Evolutionary conservation across 371 early-diverging fungal species (phyloP), one percentile per base, ranked within the genome.

Genomic region (Lichtheimia ornata): DNA sequence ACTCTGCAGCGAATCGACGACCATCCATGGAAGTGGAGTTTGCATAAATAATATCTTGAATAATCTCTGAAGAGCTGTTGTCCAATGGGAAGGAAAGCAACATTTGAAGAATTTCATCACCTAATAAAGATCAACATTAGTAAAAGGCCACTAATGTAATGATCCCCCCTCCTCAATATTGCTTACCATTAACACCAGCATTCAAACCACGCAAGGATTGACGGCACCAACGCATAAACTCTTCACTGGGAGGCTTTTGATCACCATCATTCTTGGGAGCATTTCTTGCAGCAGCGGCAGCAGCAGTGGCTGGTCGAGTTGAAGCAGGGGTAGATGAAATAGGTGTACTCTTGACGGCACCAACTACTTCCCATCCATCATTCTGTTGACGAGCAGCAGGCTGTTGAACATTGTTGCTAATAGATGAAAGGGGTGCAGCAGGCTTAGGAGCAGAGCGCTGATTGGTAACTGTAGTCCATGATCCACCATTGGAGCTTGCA

Each of bases 31-130:
- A 77, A 41, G 83, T 69, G 0, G 91, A 90, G 63, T 88, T 82
- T 41, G 90, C 89, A 69, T 92, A 91, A 52, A 92, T 80, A 54
- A 88, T 86, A 63, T 93, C 93, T 45, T 90, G 84, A 49, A 93
- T 91, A 47, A 93, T 92, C 61, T 92, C 93, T 27, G 78, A 72
- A 5, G 89, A 79, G 45, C 88, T 84, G 3, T 82, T 82, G 63
- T 91, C 85, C 53, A 88, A 64, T 4, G 93, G 92, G 80, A 93
- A 92, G 2, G 88, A 84, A 44, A 92, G 67, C 40, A 93, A 70
- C 84, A 93, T 87, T 64, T 88, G 81, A 50, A 93, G 78, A 59
- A 92, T 89, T 56, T 93, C 92, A 56, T 89, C 88, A 22, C 76
- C 70, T 66, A 69, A 47, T n/a, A 43, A 6, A 47, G 1, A 6